Base-by-base conservation (phyloP, 192 early-diverging fungal genomes). In the Coemansia sp. region DNA sequence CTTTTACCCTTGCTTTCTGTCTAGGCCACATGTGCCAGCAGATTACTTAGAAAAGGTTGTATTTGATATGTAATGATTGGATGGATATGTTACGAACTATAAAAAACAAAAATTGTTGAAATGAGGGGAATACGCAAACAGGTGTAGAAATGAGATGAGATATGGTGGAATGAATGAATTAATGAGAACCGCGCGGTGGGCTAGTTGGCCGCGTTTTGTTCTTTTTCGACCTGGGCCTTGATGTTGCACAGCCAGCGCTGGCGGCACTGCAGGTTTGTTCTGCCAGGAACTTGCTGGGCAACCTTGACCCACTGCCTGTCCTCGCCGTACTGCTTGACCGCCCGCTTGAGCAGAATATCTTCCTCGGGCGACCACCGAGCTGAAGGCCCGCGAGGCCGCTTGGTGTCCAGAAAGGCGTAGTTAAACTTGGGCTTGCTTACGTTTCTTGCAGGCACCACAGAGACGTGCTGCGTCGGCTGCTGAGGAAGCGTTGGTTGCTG, bases 181-280 rank as follows among this genome's bases (percentile, higher is more conserved):
- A 25, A 54, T 10, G 29, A 30, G 31, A 57, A 32, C 29, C 31
- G 33, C 29, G 18, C 25, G 30, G 36, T 49, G 30, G 48, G 25
- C 18, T 42, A 40, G 50, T 54, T 62, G 63, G 22, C 50, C 5
- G 71, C 36, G 29, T 48, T 48, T 56, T 55, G 56, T 67, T 79
- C 76, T 61, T 74, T 80, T 18, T 74, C 77, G 7, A 80, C 73
- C 69, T 75, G 72, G 1, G 69, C 77, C 66, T 75, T 80, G 50
- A 80, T 71, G 72, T 80, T 80, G 69, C 77, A 80, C 31, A 80
- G 69, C 77, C 77, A 80, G 77, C 77, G 77, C 66, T 80, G 77
- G 52, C 77, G 68, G 66, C 77, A 80, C 40, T 80, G 77, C 48
- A 80, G 52, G 42, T 80, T 80, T 55, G 77, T 75, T 25, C 77